These are phyloP conservation scores for Pterulicium gracile DNA, from an alignment of 1,284 basidiomycete species.

Conservation along the genomic window DNA sequence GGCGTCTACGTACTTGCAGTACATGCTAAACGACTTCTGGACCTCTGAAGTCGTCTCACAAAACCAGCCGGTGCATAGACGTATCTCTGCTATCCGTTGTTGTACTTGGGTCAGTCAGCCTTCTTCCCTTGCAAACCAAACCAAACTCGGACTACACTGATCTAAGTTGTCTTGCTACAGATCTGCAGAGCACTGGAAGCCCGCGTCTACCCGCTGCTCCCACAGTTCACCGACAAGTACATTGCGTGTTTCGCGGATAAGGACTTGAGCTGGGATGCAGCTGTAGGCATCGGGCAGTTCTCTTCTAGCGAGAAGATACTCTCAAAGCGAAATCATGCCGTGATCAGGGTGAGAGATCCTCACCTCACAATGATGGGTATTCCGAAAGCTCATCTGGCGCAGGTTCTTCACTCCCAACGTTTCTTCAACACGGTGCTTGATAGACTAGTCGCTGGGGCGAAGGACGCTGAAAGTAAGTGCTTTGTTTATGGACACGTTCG, in stretches of 20 bases:
- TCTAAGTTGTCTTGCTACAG: conserved; percentile 25
- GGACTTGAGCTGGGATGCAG: conserved; percentile 55
- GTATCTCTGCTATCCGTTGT: not conserved
- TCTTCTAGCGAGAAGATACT: conserved; percentile 50
- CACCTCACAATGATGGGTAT: conserved; percentile 2
- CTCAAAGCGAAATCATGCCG: conserved; percentile 67
- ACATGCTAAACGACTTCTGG: not conserved
- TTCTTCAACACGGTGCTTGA: conserved; percentile 72
- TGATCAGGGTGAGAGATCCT: conserved; percentile 51
- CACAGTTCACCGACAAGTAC: conserved; percentile 49
- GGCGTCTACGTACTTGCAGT: conserved; percentile 52
- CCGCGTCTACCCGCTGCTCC: conserved; percentile 51
- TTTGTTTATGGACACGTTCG: conserved; percentile 1
- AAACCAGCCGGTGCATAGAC: not conserved
- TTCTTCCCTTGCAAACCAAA: conserved; percentile 6
- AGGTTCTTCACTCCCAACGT: conserved; percentile 84
- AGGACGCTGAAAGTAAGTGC: conserved; percentile 30
- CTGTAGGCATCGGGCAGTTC: conserved; percentile 60
- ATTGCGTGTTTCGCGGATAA: conserved; percentile 61
- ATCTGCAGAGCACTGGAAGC: conserved; percentile 73
- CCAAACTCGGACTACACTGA: conserved; percentile 7
- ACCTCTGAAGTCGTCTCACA: not conserved
- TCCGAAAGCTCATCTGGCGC: no score
- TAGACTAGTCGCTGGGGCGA: conserved; percentile 56
- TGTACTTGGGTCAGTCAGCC: conserved; percentile 4